A percentile compares a stretch with the other conserved stretches of the same genome.
These are phyloP conservation scores for Aspergillus amoenus DNA, from an alignment of 2,329 filamentous ascomycete species.

Conservation along the genomic window DNA sequence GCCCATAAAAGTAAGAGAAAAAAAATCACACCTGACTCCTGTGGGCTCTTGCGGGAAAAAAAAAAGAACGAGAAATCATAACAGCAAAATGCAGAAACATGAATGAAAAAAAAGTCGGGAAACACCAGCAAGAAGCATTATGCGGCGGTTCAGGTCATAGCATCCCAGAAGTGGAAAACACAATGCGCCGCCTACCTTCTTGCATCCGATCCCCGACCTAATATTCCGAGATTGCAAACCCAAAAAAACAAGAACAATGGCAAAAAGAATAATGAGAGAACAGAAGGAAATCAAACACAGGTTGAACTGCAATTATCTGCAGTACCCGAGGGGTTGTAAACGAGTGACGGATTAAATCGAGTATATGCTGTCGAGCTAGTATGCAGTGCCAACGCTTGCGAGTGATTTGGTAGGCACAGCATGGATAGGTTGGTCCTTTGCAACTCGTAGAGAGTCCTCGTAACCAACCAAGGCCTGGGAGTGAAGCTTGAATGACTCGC, in stretches of 20 bases:
- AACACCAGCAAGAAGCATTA: conserved; percentile 33
- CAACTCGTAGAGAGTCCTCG: conserved; percentile 62
- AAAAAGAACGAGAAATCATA: conserved; percentile 9
- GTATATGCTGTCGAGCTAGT: conserved; percentile 27
- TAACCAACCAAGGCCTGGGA: conserved; percentile 93
- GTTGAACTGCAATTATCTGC: not conserved
- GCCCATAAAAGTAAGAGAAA: conserved; percentile 37
- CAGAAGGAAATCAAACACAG: conserved; percentile 16
- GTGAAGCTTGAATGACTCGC: conserved; percentile 95
- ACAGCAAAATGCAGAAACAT: conserved; percentile 29
- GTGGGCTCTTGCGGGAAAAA: conserved; percentile 38
- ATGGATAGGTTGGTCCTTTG: conserved; percentile 43
- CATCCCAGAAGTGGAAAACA: conserved; percentile 32
- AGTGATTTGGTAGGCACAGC: conserved; percentile 46
- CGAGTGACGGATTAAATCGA: conserved; percentile 19
- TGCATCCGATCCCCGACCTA: conserved; percentile 36
- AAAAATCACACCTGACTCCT: conserved; percentile 47
- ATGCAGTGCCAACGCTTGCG: conserved; percentile 43
- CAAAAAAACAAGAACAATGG: conserved; percentile 40
- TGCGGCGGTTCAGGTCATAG: conserved; percentile 30
- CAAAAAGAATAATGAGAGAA: conserved; percentile 33
- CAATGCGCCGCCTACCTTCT: conserved; percentile 35
- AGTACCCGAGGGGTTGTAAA: conserved; percentile 7
- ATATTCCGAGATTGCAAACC: conserved; percentile 36
- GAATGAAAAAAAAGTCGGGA: conserved; percentile 28